Percentiles rank a stretch among this genome's conserved stretches.
These are phyloP conservation scores for Spergularia bocconei DNA, from an alignment of 148 eudicot species.

Conservation along the genomic window DNA sequence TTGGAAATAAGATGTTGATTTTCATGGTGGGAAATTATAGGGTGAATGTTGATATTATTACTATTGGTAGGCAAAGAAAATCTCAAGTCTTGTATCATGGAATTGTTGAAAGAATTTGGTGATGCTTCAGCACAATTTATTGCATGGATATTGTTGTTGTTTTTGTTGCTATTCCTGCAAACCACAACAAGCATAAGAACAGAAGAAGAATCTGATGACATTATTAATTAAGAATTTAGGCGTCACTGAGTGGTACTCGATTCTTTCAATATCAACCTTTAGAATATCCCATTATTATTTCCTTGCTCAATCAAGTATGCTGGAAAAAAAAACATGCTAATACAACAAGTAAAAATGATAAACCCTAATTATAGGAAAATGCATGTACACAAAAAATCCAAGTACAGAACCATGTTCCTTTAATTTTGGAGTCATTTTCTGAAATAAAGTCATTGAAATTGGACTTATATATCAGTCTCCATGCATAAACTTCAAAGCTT, in stretches of 20 bases:
- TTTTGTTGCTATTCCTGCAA: conserved; percentile 40
- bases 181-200: background rate
- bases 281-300: no score
- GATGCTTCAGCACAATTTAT: conserved; percentile 24
- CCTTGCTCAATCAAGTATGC: no score
- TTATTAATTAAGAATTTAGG: background rate
- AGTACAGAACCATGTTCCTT: background rate
- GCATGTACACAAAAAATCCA: background rate
- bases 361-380: conserved; percentile 21
- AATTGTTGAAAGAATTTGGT: conserved; percentile 20
- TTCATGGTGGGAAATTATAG: conserved; percentile 20
- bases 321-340: background rate
- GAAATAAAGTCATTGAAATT: background rate
- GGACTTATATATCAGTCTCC: background rate
- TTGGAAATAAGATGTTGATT: conserved; percentile 24
- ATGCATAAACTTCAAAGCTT: background rate
- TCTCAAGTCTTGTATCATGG: conserved; percentile 49
- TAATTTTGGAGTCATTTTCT: background rate
- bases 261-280: background rate
- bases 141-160: conserved; percentile 32
- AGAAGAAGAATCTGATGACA: background rate
- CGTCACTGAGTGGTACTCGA: background rate
- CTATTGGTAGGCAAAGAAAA: conserved; percentile 29
- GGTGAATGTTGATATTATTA: conserved; percentile 16
- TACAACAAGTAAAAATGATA: background rate